phyloP scores from a whole-genome alignment of 2,329 filamentous ascomycete species.

The Monilinia vaccinii-corymbosi region DNA sequence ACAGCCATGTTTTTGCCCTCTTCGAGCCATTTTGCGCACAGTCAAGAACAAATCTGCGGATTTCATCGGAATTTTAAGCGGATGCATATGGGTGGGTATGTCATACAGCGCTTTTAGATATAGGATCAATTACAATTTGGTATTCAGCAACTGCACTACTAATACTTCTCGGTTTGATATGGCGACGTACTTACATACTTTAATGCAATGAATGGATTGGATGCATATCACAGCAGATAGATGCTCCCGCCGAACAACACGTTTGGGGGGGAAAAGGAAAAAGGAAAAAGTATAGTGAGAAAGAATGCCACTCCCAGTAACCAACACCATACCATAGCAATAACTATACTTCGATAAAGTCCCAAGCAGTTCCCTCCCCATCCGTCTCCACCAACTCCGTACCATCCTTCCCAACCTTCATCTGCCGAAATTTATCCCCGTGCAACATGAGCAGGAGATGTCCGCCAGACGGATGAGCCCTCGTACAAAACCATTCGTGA shows the following conservation, averaged over 20 bases:
- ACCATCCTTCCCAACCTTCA: not conserved
- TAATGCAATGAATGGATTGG: not conserved
- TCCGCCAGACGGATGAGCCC: not conserved
- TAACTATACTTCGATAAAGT: slow-evolving; percentile 1
- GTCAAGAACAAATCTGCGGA: too few relatives aligned
- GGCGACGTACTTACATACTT: too few relatives aligned
- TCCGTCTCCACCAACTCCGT: slow-evolving; percentile 5
- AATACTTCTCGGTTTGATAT: not conserved
- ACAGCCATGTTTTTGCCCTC: too few relatives aligned
- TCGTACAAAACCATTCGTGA: not conserved
- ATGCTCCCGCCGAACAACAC: not conserved
- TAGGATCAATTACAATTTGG: not conserved
- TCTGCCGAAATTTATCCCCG: not conserved
- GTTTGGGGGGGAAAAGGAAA: not conserved
- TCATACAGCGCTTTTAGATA: not conserved
- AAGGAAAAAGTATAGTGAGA: not conserved
- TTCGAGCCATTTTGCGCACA: too few relatives aligned
- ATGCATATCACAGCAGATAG: not conserved
- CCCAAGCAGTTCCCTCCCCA: slow-evolving; percentile 1
- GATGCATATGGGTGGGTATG: not conserved
- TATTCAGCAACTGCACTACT: not conserved
- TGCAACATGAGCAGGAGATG: slow-evolving; percentile 3
- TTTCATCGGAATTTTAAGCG: not conserved
- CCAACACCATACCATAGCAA: not conserved
- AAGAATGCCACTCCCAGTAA: not conserved